Conservation (phyloP, 768 basidiomycete genomes). For the Rhodotorula sphaerocarpa region DNA sequence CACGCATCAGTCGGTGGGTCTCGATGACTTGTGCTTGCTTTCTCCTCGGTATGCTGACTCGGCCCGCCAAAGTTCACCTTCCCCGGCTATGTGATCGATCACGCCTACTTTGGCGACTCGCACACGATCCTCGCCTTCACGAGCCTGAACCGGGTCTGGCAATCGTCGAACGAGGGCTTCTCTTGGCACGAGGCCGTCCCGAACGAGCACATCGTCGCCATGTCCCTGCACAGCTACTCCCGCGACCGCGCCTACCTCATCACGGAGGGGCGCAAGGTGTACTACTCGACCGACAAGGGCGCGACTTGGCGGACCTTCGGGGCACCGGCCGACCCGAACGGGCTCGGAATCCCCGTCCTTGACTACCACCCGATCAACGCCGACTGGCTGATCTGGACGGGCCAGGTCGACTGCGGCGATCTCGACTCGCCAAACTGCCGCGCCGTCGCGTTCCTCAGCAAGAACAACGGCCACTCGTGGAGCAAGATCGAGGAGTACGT, state of each 20-base stretch:
- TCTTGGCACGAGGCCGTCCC: conserved; percentile 66
- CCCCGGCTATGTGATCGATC: conserved; percentile 57
- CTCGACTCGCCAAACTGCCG: conserved; percentile 54
- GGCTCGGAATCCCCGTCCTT: conserved; percentile 64
- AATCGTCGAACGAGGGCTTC: conserved; percentile 91
- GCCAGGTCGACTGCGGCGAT: conserved; percentile 58
- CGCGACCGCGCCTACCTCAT: conserved; percentile 82
- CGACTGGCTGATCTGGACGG: conserved; percentile 84
- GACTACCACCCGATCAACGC: conserved; percentile 73
- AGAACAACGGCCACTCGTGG: conserved; percentile 74
- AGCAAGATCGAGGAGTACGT: conserved; percentile 71
- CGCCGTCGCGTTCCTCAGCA: conserved; percentile 64
- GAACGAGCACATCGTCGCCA: conserved; percentile 60
- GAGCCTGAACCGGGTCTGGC: conserved; percentile 71
- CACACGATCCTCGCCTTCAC: conserved; percentile 76
- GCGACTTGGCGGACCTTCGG: conserved; percentile 55
- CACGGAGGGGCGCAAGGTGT: conserved; percentile 58
- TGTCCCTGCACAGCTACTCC: conserved; percentile 76
- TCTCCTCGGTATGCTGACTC: neutral
- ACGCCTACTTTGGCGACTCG: conserved; percentile 74
- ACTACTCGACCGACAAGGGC: conserved; percentile 77
- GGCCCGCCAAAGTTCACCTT: conserved; percentile 55
- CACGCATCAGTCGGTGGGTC: conserved; percentile 62
- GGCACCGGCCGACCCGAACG: conserved; percentile 67
- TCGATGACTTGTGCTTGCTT: neutral